Base-by-base conservation (phyloP, 2,329 filamentous ascomycete genomes). In the Aspergillus versicolor region DNA sequence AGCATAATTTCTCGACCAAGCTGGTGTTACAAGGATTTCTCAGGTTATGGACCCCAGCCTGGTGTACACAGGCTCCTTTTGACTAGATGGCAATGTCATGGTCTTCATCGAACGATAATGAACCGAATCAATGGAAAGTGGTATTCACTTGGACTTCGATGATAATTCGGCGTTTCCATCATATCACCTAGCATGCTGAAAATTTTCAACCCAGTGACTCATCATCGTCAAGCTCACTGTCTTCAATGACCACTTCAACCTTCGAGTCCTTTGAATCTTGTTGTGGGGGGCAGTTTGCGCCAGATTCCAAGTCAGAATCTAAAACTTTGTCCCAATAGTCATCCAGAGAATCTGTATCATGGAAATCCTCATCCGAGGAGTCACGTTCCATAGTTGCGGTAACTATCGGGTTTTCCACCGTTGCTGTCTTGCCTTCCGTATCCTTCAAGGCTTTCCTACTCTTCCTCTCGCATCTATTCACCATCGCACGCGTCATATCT, bases 401-500 rank as follows among this genome's bases (percentile, higher is more conserved):
- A 8, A 7, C 7, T 19, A 3, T 22, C 9, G 19, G 12, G 4
- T 50, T 15, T 15, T 45, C 45, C 4, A 15, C 13, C 11, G 24
- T 30, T 30, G 27, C 19, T 37, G 38, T 13, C 15, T 22, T 21
- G 4, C 11, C 19, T 24, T 41, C 6, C 17, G 37, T 46, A 27
- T 45, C 40, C 30, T 49, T 48, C 15, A 22, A n/a, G 5, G 5
- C 8, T 19, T 32, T 53, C n/a, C 32, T 41, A 9, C 21, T 48
- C 32, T 46, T 54, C 24, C 30, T 75, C 58, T 75, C 78, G 57
- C 76, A 75, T 70, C 85, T 90, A 64, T 91, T 79, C 24, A 96
- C 66, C 63, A 85, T 85, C 17, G 52, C 48, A 41, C 86, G 82
- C 1, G 92, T 77, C 62, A 92, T 88, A 56, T 88, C 88, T 54